Base-by-base conservation (phyloP, 345 rosid genomes). In the rapeseed (Brassica napus) region DNA sequence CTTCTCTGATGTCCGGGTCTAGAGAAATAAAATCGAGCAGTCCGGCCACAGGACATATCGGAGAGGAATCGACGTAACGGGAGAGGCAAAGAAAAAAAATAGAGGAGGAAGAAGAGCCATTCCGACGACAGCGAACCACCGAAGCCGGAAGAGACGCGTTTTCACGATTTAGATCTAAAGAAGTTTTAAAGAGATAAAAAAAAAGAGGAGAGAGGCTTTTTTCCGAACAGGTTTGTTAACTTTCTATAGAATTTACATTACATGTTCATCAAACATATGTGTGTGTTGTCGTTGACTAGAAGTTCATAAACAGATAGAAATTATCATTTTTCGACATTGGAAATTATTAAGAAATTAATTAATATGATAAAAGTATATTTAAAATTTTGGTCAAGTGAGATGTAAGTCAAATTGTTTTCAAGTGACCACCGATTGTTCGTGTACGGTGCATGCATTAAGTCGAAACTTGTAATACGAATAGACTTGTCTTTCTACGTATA, bases 341-440 rank as follows among this genome's bases (percentile, higher is more conserved):
- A 28, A 28, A 23, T 23, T 23, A 23, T 23, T 23, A 23, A 23
- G 24, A 23, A 23, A 58, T 37, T 4, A 28, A 44, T 12, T 68
- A 47, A 34, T 21, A 47, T 30, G 37, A 69, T 5, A 24, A 61
- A 63, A 76, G 81, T 71, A 14, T 78, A 78, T 65, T 28, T 8
- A 39, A 15, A 26, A 30, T 28, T 35, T 18, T 26, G 30, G 32
- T 72, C 49, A 72, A 65, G 6, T 68, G 58, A 60, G 60, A 66
- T 18, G 31, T 21, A 37, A 2, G 80, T 69, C 55, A 78, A 54
- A 49, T 65, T 65, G 81, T 71, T 39, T 65, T 47, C 18, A 42
- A 65, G 73, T 65, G 60, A 78, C 28, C 82, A 78, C 82, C 77
- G 82, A 57, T 39, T 15, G 57, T 28, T 28, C 28, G 72, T 69